Evolutionary conservation across 1,284 basidiomycete genomes (phyloP), one percentile per base, ranked within the genome.

Genomic region (Flammula alnicola): DNA sequence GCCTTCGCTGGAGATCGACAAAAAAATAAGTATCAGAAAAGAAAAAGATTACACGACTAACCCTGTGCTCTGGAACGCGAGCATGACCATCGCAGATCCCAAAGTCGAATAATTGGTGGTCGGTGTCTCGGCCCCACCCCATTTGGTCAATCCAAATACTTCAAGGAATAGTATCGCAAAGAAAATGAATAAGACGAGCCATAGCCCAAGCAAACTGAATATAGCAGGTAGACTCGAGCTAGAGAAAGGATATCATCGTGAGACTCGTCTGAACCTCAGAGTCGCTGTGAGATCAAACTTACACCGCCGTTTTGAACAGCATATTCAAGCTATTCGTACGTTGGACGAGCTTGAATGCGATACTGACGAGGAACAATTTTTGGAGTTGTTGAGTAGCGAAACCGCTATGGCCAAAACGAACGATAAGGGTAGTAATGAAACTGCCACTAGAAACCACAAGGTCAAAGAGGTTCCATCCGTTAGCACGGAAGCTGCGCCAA

Each of bases 301-400:
- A 95, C 91, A 93, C 81, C 1, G 93, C 92, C 5, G 95, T 98
- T 72, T 98, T 98, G 82, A 98, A 98, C 14, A 99, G 77, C 71
- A 97, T 93, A 63, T 98, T 98, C 51, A 99, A 76, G 55, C 84
- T 86, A 62, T 94, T 88, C 53, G 88, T 90, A 43, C 91, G 82
- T 65, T 98, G 93, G 1, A 98, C 92, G 17, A 99, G 80, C 71
- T 99, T 99, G 78, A 98, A 88, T 0, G 93, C 87, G 44, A 98
- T 91, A 56, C 87, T 88, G 55, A 96, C 93, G 36, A 99, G 78
- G 72, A 99, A 98, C 9, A 98, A 78, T 71, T 98, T 98, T 65
- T 98, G 93, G 0, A 98, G 75, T 63, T 98, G 93, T 49, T 84
- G 74, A 3, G 77, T 73, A 4, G 65, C 68, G 56, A 81, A 84